phyloP scores from a whole-genome alignment of 2,329 filamentous ascomycete genomes.

The Grosmannia serpens region DNA sequence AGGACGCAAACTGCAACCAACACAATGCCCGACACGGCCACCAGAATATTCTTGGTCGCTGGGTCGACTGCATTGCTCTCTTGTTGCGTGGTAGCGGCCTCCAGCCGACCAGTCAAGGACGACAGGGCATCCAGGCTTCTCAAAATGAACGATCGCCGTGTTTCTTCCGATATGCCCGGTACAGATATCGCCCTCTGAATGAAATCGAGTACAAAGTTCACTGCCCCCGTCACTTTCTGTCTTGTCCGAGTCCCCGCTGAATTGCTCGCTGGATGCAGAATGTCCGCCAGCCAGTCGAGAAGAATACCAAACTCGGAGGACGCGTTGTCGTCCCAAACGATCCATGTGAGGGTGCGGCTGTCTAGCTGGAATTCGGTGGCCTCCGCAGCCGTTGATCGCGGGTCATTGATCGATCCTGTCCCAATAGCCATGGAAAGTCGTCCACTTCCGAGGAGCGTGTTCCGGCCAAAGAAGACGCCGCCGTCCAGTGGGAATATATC shows the following conservation, averaged over 20 bases:
- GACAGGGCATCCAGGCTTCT: conserved; percentile 31
- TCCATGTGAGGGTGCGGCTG: conserved; percentile 40
- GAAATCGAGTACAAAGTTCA: conserved; percentile 37
- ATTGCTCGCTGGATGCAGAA: neutral
- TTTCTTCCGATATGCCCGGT: conserved; percentile 19
- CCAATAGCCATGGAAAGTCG: conserved; percentile 29
- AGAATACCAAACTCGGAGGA: conserved; percentile 52
- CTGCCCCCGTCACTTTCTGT: conserved; percentile 19
- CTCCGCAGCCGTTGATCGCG: conserved; percentile 15
- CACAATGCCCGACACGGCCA: conserved; percentile 23
- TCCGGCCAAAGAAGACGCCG: conserved; percentile 47
- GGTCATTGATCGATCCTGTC: conserved; percentile 17
- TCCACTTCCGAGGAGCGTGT: conserved; percentile 46
- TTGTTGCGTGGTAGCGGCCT: neutral
- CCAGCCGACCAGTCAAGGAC: conserved; percentile 27
- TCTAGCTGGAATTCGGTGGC: conserved; percentile 27
- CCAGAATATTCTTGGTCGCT: conserved; percentile 13
- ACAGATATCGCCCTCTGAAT: conserved; percentile 31
- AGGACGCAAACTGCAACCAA: conserved; percentile 27
- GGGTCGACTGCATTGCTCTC: neutral
- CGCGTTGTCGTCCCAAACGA: conserved; percentile 41
- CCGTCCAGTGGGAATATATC: conserved; percentile 46
- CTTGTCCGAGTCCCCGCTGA: neutral
- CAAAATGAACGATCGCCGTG: conserved; percentile 28
- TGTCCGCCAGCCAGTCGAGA: conserved; percentile 39